Percentiles rank a stretch among this genome's conserved stretches.
These are phyloP conservation scores for Echria macrotheca DNA, from an alignment of 495 filamentous ascomycete genomes.

Conservation along the genomic window DNA sequence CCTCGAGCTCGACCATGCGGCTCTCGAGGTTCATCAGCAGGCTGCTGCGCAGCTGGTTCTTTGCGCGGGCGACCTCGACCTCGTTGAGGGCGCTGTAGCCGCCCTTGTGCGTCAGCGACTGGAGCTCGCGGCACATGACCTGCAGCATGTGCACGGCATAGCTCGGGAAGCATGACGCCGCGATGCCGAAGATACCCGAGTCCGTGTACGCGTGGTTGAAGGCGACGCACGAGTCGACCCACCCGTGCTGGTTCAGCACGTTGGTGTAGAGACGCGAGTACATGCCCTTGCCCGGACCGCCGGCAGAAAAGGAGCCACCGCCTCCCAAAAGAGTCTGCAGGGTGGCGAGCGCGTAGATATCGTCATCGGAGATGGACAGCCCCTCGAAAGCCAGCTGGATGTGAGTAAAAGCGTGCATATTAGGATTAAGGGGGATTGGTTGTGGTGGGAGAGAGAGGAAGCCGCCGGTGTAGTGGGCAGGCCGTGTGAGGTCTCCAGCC, in stretches of 20 bases:
- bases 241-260: slow-evolving; percentile 93
- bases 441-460: slow-evolving; percentile 79
- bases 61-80: slow-evolving; percentile 86
- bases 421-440: slow-evolving; percentile 67
- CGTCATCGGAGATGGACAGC: slow-evolving; percentile 77
- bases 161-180: slow-evolving; percentile 72
- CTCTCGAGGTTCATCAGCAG: slow-evolving; percentile 97
- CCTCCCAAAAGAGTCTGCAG: slow-evolving; percentile 93
- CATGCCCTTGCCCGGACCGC: slow-evolving; percentile 98
- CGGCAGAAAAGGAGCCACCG: slow-evolving; percentile 94
- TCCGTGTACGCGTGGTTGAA: slow-evolving; percentile 98
- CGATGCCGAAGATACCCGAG: slow-evolving; percentile 90
- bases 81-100: slow-evolving; percentile 64
- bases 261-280: slow-evolving; percentile 96
- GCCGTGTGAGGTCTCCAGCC: slow-evolving; percentile 52
- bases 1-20: slow-evolving; percentile 97
- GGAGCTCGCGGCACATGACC: slow-evolving; percentile 86
- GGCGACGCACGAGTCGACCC: slow-evolving; percentile 90
- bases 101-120: slow-evolving; percentile 65
- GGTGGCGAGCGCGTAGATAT: slow-evolving; percentile 96
- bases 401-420: slow-evolving; percentile 77
- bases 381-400: slow-evolving; percentile 96
- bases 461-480: slow-evolving; percentile 89
- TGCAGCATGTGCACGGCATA: slow-evolving; percentile 77
- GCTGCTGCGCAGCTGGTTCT: slow-evolving; percentile 90